Evolutionary conservation across 2,329 filamentous ascomycete species (phyloP), one percentile per base, ranked within the genome.

Genomic region (Aspergillus pseudoglaucus): DNA sequence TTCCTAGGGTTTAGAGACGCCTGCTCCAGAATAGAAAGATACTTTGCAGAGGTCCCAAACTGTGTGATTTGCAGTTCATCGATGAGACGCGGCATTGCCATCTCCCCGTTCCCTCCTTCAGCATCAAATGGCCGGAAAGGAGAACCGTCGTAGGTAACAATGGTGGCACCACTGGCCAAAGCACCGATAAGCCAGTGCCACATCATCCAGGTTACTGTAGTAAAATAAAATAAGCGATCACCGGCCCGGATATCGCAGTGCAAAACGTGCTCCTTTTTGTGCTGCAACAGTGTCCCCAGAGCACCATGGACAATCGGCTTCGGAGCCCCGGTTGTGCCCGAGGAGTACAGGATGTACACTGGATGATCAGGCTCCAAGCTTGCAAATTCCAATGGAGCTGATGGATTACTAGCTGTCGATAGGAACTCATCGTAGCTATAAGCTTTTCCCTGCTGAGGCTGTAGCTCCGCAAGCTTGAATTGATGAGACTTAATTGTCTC

Each of bases 121-220:
- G 68, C 60, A 37, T 77, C 73, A 1, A 78, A 76, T 0, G 87
- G 87, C 43, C 79, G 78, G 74, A 97, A 97, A 0, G 93, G 93
- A 0, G 88, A 95, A 42, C 93, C 93, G 46, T 95, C 88, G 69
- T 96, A 98, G 3, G 97, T 77, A 17, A 97, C 78, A 10, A 97
- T 75, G 0, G 88, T 91, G 9, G 87, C 81, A 46, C 91, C 91
- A 25, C 82, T 84, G 8, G 90, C 87, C 3, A 97, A 81, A 5
- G 85, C 88, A 1, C 88, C 91, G 17, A 96, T 80, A 37, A 90
- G 84, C 90, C 91, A 97, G 66, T 97, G 91, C 90, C 90, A 96
- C 91, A 97, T 97, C 90, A 98, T 97, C 93, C 90, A 96, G 0
- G 89, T 94, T 9, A 86, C 90, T 3, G 90, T 96, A 1, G 90